phyloP scores from a whole-genome alignment of 257 asterid genomes.

The Nicotiana sylvestris region DNA sequence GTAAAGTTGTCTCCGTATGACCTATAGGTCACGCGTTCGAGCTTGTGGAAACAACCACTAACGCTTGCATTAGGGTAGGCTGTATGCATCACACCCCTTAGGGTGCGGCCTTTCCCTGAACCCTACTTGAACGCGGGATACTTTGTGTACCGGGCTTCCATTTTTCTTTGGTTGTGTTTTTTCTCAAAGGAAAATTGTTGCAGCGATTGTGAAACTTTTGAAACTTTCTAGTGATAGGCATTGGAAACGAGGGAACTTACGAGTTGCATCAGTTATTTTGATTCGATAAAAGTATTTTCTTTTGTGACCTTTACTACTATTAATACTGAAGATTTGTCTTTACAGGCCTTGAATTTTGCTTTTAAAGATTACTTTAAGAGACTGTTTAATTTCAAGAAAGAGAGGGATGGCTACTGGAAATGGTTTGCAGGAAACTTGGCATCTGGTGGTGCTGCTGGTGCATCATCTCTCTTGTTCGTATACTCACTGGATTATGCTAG shows the following conservation, averaged over 20 bases:
- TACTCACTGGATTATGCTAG: conserved; percentile 24
- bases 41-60: too few species aligned
- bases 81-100: too few species aligned
- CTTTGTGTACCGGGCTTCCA: too few species aligned
- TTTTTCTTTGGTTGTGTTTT: neutral
- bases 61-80: too few species aligned
- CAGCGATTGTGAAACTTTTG: neutral
- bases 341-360: conserved; percentile 19
- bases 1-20: too few species aligned
- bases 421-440: conserved; percentile 31
- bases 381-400: conserved; percentile 20
- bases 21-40: too few species aligned
- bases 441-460: conserved; percentile 25
- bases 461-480: conserved; percentile 12
- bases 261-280: neutral
- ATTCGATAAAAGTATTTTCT: neutral
- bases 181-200: neutral
- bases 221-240: neutral
- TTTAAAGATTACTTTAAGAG: conserved; percentile 14
- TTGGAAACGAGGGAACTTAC: neutral
- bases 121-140: too few species aligned
- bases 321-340: neutral
- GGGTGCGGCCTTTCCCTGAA: too few species aligned
- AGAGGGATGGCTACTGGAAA: conserved; percentile 26
- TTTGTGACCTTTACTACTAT: neutral